phyloP scores from a whole-genome alignment of 345 rosid genomes.

The Rubroshorea leprosula region DNA sequence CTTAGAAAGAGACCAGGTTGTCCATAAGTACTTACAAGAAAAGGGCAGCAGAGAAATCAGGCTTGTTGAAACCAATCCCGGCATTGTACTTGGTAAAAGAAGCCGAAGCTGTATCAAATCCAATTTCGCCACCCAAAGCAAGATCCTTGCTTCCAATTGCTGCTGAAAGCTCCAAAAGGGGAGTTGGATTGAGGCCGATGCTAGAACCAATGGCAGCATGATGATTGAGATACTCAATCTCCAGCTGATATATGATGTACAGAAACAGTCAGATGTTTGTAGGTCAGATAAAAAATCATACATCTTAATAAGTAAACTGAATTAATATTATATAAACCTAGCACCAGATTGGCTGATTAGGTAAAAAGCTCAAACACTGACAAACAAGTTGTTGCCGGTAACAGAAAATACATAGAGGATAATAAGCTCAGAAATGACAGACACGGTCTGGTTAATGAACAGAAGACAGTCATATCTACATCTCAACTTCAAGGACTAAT shows the following conservation, averaged over 20 bases:
- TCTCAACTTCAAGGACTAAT: no score
- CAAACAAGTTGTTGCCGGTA: no score
- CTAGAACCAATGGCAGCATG: constrained; percentile 64
- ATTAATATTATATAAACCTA: no score
- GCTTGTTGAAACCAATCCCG: constrained; percentile 57
- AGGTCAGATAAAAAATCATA: no score
- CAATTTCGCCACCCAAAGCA: constrained; percentile 65
- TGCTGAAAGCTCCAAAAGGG: constrained; percentile 67
- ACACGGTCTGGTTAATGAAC: no score
- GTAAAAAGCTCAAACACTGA: no score
- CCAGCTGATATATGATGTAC: constrained; percentile 45
- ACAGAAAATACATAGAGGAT: no score
- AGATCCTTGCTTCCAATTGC: constrained; percentile 61
- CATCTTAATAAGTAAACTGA: background rate
- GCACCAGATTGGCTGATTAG: no score
- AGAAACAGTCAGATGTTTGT: constrained; percentile 1
- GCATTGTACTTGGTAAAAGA: constrained; percentile 61
- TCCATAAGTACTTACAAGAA: constrained; percentile 46
- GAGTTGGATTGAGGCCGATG: constrained; percentile 76
- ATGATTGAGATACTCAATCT: constrained; percentile 68
- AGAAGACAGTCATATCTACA: no score
- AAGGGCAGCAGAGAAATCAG: constrained; percentile 61
- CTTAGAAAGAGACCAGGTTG: no score
- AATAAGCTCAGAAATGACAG: no score
- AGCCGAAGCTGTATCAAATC: constrained; percentile 73